Conservation (phyloP, 2,329 filamentous ascomycete genomes). For the Apiospora marii region DNA sequence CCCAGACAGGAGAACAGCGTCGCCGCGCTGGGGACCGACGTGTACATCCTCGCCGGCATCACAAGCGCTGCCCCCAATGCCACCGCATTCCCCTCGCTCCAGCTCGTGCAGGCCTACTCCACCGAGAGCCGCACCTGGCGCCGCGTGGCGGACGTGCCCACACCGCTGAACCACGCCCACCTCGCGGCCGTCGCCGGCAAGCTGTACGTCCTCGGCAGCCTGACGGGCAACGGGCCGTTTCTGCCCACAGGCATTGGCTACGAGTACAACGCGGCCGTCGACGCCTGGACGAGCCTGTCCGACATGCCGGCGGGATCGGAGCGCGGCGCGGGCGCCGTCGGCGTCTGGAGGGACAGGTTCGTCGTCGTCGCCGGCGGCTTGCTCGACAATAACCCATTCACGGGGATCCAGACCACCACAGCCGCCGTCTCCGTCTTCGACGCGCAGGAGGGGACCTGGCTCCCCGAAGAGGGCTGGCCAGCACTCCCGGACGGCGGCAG, state of each 20-base stretch:
- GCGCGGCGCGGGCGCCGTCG: constrained; percentile 2
- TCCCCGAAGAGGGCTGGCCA: not conserved
- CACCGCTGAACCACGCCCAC: constrained; percentile 9
- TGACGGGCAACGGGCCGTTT: not conserved
- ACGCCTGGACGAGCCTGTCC: not conserved
- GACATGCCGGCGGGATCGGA: not conserved
- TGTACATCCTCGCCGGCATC: constrained; percentile 35
- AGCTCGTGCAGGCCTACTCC: constrained; percentile 8
- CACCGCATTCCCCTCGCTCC: constrained; percentile 39
- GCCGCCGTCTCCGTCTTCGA: constrained; percentile 8
- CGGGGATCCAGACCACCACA: not conserved
- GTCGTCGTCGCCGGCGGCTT: not conserved
- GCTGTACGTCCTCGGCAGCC: constrained; percentile 10
- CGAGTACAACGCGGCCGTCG: not conserved
- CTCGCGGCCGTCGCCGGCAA: constrained; percentile 2
- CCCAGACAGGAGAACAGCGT: constrained; percentile 15
- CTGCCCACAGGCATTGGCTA: not conserved
- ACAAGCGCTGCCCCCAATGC: constrained; percentile 49
- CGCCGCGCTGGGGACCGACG: not conserved
- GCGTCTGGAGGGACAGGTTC: constrained; percentile 1
- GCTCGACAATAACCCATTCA: not conserved
- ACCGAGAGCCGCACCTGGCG: constrained; percentile 3
- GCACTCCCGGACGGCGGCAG: not conserved
- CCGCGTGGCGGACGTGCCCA: constrained; percentile 3
- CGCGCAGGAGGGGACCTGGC: constrained; percentile 3